Conservation (phyloP, 139 green algal species). For the Asterochloris sp. region DNA sequence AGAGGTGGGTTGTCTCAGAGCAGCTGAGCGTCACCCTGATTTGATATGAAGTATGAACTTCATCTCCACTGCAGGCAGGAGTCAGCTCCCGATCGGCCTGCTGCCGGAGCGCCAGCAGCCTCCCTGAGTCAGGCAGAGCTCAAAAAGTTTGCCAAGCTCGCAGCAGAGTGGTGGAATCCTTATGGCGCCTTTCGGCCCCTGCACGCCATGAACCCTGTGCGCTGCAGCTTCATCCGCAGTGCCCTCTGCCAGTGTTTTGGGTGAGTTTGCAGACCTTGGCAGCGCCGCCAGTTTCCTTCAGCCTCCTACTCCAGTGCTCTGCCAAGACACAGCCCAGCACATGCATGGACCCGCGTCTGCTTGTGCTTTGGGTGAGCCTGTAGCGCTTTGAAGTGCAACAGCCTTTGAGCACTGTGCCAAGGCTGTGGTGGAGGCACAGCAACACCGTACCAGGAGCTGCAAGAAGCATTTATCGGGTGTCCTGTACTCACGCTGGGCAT, state of each 20-base stretch:
- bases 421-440: too few species aligned
- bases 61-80: too few species aligned
- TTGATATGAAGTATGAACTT: too few species aligned
- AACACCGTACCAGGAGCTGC: too few species aligned
- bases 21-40: too few species aligned
- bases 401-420: too few species aligned
- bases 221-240: constrained; percentile 69
- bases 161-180: constrained; percentile 76
- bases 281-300: background rate
- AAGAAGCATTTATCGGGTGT: too few species aligned
- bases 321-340: background rate
- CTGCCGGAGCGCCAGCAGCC: too few species aligned
- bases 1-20: too few species aligned
- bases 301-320: background rate
- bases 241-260: constrained; percentile 43
- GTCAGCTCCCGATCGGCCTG: too few species aligned
- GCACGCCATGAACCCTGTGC: constrained; percentile 82
- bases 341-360: background rate
- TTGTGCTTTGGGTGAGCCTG: background rate
- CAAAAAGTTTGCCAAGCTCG: constrained; percentile 76
- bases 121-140: constrained; percentile 68
- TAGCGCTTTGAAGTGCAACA: background rate
- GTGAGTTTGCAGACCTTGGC: background rate
- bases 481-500: background rate
- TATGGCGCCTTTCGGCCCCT: constrained; percentile 74